phyloP scores from a whole-genome alignment of 306 rosid genomes.

The Corylus heterophylla region DNA sequence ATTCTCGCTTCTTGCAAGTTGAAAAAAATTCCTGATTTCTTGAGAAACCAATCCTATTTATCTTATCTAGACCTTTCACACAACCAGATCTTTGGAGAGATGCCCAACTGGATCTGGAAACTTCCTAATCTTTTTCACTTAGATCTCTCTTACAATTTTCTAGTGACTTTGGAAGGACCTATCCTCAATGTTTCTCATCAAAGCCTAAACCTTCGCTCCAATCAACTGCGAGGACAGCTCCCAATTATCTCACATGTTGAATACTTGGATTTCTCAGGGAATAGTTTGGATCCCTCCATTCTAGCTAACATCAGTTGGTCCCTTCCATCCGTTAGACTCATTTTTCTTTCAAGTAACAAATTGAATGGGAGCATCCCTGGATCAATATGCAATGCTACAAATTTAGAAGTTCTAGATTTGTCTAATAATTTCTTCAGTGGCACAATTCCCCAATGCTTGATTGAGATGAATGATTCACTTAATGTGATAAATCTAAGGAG shows the following conservation, averaged over 20 bases:
- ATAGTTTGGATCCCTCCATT: slow-evolving; percentile 23
- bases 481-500: not conserved
- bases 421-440: slow-evolving; percentile 18
- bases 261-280: not conserved
- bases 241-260: too few species aligned
- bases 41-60: too few species aligned
- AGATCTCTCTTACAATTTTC: not conserved
- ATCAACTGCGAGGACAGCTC: not conserved
- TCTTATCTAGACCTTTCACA: too few species aligned
- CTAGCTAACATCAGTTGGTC: not conserved
- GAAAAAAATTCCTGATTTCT: too few species aligned
- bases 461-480: not conserved
- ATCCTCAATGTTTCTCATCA: not conserved
- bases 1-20: too few species aligned
- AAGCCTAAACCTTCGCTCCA: slow-evolving; percentile 35
- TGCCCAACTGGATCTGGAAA: too few species aligned
- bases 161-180: not conserved
- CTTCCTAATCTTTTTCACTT: too few species aligned
- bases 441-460: slow-evolving; percentile 37
- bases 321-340: accelerated
- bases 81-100: too few species aligned
- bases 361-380: slow-evolving; percentile 5
- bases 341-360: slow-evolving; percentile 30
- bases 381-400: slow-evolving; percentile 34
- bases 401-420: too few species aligned